phyloP scores from a whole-genome alignment of 805 yeast species.

The Starmerella ratchasimensis region DNA sequence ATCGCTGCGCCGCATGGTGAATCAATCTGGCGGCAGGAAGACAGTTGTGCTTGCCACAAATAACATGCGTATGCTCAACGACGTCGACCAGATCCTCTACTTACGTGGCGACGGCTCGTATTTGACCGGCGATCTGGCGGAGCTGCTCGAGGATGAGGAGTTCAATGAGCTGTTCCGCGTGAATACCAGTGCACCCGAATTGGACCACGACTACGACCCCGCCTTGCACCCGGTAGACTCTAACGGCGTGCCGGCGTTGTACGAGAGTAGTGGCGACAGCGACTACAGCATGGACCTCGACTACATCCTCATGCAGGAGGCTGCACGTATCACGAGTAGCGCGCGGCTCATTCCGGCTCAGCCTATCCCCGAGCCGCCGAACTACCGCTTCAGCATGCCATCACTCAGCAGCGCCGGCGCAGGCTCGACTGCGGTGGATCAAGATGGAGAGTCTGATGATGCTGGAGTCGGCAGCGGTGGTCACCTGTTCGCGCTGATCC shows the following conservation, averaged over 20 bases:
- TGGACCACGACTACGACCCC: conserved; percentile 1
- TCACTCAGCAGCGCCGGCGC: not conserved
- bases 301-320: too few relatives aligned
- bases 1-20: conserved; percentile 62
- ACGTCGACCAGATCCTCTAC: conserved; percentile 56
- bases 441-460: not conserved
- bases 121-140: conserved; percentile 46
- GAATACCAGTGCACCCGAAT: conserved; percentile 5
- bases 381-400: not conserved
- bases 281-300: too few relatives aligned
- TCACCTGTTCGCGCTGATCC: not conserved
- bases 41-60: conserved; percentile 74
- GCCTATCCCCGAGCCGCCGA: too few relatives aligned
- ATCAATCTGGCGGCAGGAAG: conserved; percentile 26
- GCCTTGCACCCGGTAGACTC: too few relatives aligned
- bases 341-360: too few relatives aligned
- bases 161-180: conserved; percentile 1
- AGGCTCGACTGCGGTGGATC: not conserved
- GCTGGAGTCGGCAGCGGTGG: not conserved
- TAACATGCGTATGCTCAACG: conserved; percentile 53
- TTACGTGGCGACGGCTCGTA: conserved; percentile 42
- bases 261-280: too few relatives aligned
- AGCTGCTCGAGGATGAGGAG: conserved; percentile 28
- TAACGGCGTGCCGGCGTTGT: too few relatives aligned
- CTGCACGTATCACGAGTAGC: too few relatives aligned